These are phyloP conservation scores for Solanum raphanifolium DNA, from an alignment of 257 asterid genomes.

Conservation along the genomic window DNA sequence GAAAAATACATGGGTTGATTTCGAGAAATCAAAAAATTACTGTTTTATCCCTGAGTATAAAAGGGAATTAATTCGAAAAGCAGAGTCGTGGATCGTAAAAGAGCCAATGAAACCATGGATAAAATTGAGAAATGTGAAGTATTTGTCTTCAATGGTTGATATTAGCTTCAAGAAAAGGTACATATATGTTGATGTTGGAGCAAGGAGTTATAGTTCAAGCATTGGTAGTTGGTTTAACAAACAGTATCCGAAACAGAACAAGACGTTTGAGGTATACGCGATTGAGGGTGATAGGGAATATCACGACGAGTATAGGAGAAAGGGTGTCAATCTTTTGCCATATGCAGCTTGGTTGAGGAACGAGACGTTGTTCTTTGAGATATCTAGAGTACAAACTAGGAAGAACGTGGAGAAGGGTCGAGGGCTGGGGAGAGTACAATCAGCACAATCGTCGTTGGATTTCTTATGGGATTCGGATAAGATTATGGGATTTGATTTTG, in stretches of 20 bases:
- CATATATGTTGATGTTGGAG: conserved; percentile 48
- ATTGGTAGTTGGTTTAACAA: conserved; percentile 59
- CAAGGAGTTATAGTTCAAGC: conserved; percentile 50
- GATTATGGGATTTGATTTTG: conserved; percentile 57
- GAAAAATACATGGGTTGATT: neutral
- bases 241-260: conserved; percentile 50
- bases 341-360: conserved; percentile 64
- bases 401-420: conserved; percentile 27
- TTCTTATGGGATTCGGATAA: conserved; percentile 15
- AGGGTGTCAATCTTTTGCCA: conserved; percentile 36
- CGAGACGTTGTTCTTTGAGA: conserved; percentile 48
- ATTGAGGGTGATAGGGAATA: conserved; percentile 42
- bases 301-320: conserved; percentile 33
- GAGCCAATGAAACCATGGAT: conserved; percentile 44
- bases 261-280: conserved; percentile 45
- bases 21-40: neutral
- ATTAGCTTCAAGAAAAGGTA: conserved; percentile 48
- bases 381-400: conserved; percentile 23
- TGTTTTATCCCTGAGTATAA: conserved; percentile 22
- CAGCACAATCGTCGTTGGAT: conserved; percentile 32
- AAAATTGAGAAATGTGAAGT: conserved; percentile 28
- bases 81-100: conserved; percentile 24
- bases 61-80: conserved; percentile 20
- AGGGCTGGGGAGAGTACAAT: conserved; percentile 50
- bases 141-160: conserved; percentile 43